Evolutionary conservation across 2,329 filamentous ascomycete species (phyloP).

Genomic region (Leptographium wingfieldii): DNA sequence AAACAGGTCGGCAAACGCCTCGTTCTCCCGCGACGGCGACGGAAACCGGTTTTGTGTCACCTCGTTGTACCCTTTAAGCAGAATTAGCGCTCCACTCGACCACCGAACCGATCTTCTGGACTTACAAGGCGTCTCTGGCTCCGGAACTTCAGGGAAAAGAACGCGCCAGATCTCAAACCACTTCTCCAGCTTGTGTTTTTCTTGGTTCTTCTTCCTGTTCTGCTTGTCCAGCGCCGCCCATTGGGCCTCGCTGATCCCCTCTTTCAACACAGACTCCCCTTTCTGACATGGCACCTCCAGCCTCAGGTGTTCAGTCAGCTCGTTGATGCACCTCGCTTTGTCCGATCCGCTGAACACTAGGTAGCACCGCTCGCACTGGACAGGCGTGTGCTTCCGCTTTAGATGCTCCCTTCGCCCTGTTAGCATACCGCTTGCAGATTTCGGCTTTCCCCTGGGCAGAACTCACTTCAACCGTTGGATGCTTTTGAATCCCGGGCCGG

Average conservation of each 20-base stretch:
- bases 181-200: slow-evolving; percentile 16
- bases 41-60: background rate
- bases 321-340: slow-evolving; percentile 8
- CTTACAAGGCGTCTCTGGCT: slow-evolving; percentile 16
- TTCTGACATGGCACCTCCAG: slow-evolving; percentile 12
- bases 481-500: slow-evolving; percentile 17
- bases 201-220: slow-evolving; percentile 17
- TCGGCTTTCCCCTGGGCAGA: background rate
- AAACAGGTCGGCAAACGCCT: slow-evolving; percentile 15
- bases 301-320: slow-evolving; percentile 13
- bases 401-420: slow-evolving; percentile 14
- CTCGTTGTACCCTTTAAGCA: slow-evolving; percentile 13
- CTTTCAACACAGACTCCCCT: slow-evolving; percentile 13
- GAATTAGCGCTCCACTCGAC: background rate
- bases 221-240: slow-evolving; percentile 17
- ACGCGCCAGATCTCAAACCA: slow-evolving; percentile 19
- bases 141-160: slow-evolving; percentile 12
- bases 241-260: slow-evolving; percentile 16
- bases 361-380: slow-evolving; percentile 18
- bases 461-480: slow-evolving; percentile 18
- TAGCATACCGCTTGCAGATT: background rate
- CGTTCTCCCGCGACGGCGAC: slow-evolving; percentile 11
- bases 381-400: slow-evolving; percentile 16
- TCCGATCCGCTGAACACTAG: slow-evolving; percentile 12
- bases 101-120: background rate